Evolutionary conservation across 2,329 filamentous ascomycete species (phyloP).

Genomic region (Thermomyces lanuginosus): DNA sequence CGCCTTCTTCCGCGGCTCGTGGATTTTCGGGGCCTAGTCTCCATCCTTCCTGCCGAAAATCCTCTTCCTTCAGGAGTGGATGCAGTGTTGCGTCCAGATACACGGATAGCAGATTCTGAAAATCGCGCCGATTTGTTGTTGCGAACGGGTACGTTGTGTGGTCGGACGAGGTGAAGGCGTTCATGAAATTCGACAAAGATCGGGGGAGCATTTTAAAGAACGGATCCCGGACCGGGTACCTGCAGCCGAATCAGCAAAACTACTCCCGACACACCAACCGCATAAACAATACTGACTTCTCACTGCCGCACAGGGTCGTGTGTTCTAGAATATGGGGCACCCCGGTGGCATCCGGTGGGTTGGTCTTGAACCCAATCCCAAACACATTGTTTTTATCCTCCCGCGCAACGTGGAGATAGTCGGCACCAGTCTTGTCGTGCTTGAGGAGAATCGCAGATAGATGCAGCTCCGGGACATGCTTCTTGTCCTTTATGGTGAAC

Average conservation of each 20-base stretch:
- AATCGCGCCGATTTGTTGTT: slow-evolving; percentile 89
- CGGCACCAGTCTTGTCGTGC: slow-evolving; percentile 88
- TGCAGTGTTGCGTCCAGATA: slow-evolving; percentile 90
- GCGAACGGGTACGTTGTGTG: slow-evolving; percentile 97
- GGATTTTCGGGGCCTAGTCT: slow-evolving; percentile 85
- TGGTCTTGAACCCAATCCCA: slow-evolving; percentile 97
- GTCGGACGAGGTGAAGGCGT: slow-evolving; percentile 89
- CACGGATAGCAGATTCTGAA: slow-evolving; percentile 87
- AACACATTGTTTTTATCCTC: slow-evolving; percentile 99
- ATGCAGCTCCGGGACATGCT: slow-evolving; percentile 87
- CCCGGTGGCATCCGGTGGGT: slow-evolving; percentile 88
- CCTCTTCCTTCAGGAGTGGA: slow-evolving; percentile 72
- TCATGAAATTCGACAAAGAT: slow-evolving; percentile 99
- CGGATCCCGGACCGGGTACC: slow-evolving; percentile 91
- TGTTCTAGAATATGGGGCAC: slow-evolving; percentile 96
- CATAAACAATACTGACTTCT: slow-evolving; percentile 47
- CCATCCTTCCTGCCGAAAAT: slow-evolving; percentile 96
- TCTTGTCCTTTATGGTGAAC: slow-evolving; percentile 75
- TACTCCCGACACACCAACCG: background rate
- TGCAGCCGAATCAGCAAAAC: slow-evolving; percentile 21
- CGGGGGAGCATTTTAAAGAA: slow-evolving; percentile 99
- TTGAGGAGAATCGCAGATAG: slow-evolving; percentile 77
- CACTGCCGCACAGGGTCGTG: slow-evolving; percentile 85
- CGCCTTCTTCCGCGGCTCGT: slow-evolving; percentile 35
- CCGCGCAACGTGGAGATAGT: slow-evolving; percentile 86